phyloP scores from a whole-genome alignment of 2,329 filamentous ascomycete genomes.

The Calonectria hawksworthii region DNA sequence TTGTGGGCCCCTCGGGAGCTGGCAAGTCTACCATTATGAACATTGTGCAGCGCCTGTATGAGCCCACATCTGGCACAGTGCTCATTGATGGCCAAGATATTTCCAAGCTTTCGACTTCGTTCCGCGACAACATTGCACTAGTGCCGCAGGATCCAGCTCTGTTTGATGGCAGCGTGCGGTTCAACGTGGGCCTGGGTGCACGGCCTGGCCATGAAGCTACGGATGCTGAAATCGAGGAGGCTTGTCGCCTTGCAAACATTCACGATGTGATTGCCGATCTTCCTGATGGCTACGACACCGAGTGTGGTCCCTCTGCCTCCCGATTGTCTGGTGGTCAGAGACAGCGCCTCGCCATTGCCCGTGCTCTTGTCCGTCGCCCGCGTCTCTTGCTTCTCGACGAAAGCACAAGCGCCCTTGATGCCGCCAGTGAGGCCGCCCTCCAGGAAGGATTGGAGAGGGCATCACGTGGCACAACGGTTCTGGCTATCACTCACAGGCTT shows the following conservation, averaged over 20 bases:
- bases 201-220: slow-evolving; percentile 68
- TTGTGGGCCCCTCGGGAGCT: slow-evolving; percentile 76
- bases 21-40: slow-evolving; percentile 77
- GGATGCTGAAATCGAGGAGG: slow-evolving; percentile 73
- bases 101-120: slow-evolving; percentile 53
- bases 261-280: slow-evolving; percentile 76
- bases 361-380: slow-evolving; percentile 80
- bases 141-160: slow-evolving; percentile 70
- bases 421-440: slow-evolving; percentile 75
- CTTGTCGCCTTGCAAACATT: slow-evolving; percentile 77
- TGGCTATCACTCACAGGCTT: slow-evolving; percentile 71
- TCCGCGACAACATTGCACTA: slow-evolving; percentile 67
- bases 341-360: slow-evolving; percentile 83
- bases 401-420: slow-evolving; percentile 83
- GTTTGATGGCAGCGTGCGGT: slow-evolving; percentile 69
- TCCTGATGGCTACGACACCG: slow-evolving; percentile 76
- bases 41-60: slow-evolving; percentile 65
- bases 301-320: slow-evolving; percentile 79
- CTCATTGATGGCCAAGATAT: slow-evolving; percentile 62
- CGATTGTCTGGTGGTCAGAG: slow-evolving; percentile 83
- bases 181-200: slow-evolving; percentile 69
- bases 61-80: slow-evolving; percentile 55
- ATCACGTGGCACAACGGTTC: slow-evolving; percentile 65
- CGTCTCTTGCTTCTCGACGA: slow-evolving; percentile 84
- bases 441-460: slow-evolving; percentile 75